Evolutionary conservation across 768 basidiomycete genomes (phyloP), one percentile per base, ranked within the genome.

Genomic region (Suillus ampliporus): DNA sequence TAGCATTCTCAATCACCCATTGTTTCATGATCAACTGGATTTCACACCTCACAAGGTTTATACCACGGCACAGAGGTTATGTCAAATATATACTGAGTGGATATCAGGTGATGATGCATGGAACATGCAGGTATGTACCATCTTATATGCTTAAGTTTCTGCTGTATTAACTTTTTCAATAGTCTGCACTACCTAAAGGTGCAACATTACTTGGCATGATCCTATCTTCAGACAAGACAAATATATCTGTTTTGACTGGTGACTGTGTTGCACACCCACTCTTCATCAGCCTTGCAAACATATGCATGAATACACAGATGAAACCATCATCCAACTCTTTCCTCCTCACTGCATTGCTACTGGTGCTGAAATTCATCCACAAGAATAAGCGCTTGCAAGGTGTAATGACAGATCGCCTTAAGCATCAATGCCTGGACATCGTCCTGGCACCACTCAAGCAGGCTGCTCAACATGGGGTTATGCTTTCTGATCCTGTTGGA

Each of bases 131-230:
- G 73, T 69, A 37, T 19, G 59, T 62, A 38, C 10, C 37, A 28
- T 14, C n/a, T n/a, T n/a, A n/a, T n/a, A n/a, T n/a, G n/a, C n/a
- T n/a, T n/a, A n/a, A n/a, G n/a, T n/a, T n/a, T n/a, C n/a, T n/a
- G n/a, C n/a, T n/a, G n/a, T n/a, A n/a, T n/a, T n/a, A n/a, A n/a
- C n/a, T n/a, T n/a, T n/a, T n/a, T n/a, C n/a, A n/a, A n/a, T n/a
- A 72, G 71, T 58, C 50, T 4, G 51, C 63, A 43, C 23, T 76
- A 26, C 72, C 70, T 4, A 14, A n/a, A 13, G 76, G 73, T 1
- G 67, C 68, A 1, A 77, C 74, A 1, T 62, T 79, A 17, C 64
- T 77, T 9, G 66, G 68, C 14, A 57, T 46, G 0, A 57, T 68
- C n/a, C 35, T 68, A 17, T 63, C 70, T 0, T 64, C 61, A 2